Conservation (phyloP, 2,329 filamentous ascomycete genomes). For the Calycina herbarum region DNA sequence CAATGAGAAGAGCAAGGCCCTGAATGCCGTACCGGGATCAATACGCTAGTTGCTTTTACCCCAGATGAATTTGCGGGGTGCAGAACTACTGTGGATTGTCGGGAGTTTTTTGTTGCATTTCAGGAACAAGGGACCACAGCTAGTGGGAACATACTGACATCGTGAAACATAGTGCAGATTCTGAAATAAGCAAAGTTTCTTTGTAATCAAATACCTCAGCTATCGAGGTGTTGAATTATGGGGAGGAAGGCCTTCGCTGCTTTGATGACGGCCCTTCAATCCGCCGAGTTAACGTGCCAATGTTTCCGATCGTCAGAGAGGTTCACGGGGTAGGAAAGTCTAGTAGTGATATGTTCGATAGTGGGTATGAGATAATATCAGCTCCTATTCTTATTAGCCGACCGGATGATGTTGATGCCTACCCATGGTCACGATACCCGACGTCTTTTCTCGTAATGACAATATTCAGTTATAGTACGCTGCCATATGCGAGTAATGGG, state of each 20-base stretch:
- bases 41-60: background rate
- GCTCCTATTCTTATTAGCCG: constrained; percentile 8
- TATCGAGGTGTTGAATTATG: background rate
- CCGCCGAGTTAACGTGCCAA: background rate
- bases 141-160: constrained; percentile 3
- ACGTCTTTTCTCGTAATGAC: background rate
- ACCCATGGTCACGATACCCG: background rate
- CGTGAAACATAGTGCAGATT: background rate
- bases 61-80: constrained; percentile 8
- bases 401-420: background rate
- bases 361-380: background rate
- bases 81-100: constrained; percentile 2
- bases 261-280: constrained; percentile 3
- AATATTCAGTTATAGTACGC: background rate
- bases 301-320: background rate
- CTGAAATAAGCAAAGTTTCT: background rate
- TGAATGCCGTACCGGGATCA: background rate
- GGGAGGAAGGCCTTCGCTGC: background rate
- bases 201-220: background rate
- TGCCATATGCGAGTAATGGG: too few species aligned
- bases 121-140: background rate
- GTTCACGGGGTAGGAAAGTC: background rate
- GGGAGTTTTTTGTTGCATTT: background rate
- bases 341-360: background rate
- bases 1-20: background rate